Base-by-base conservation (phyloP, 2,329 filamentous ascomycete genomes). In the Meredithiella fracta region DNA sequence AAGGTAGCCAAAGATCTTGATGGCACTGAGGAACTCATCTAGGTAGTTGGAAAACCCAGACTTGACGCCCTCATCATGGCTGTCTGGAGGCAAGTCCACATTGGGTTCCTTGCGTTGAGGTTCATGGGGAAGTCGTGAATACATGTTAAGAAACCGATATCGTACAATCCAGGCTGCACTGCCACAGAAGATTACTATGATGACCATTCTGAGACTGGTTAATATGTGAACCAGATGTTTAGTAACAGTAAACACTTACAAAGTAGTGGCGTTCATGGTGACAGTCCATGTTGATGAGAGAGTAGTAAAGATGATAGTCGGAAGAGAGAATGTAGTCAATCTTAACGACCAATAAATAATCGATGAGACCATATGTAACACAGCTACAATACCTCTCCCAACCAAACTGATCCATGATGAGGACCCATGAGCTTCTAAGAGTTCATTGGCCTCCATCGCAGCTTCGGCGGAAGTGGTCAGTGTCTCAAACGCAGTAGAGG, bases 1-100 rank as follows among this genome's bases (percentile, higher is more conserved):
- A 47, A 98, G 73, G 65, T 97, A 98, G 7, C 92, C 92, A 69
- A 98, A 98, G 58, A 98, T 92, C 69, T 97, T 98, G 72, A 98
- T 98, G 29, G 94, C 92, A 66, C 90, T 97, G 22, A 98, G 73
- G 63, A 98, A 98, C 67, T 98, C 94, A 68, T 98, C 92, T 25
- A 98, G 75, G 63, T 98, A 98, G 66, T 90, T 98, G n/a, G 88
- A 82, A 47, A 98, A 73, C 0, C 91, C 92, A 0, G 89, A 83
- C 68, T 98, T 98, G 29, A 82, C 82, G 60, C 90, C 89, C 52
- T 85, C 85, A 62, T 95, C 91, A 64, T 94, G 87, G 2, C 85
- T 83, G 64, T 97, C 91, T 3, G 92, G 90, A 65, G 97, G 97
- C 11, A 98, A 75, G 64, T 97, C 94, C 65, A 98, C 80, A 62